Base-by-base conservation (phyloP, 306 rosid genomes). In the Crotalaria pallida region DNA sequence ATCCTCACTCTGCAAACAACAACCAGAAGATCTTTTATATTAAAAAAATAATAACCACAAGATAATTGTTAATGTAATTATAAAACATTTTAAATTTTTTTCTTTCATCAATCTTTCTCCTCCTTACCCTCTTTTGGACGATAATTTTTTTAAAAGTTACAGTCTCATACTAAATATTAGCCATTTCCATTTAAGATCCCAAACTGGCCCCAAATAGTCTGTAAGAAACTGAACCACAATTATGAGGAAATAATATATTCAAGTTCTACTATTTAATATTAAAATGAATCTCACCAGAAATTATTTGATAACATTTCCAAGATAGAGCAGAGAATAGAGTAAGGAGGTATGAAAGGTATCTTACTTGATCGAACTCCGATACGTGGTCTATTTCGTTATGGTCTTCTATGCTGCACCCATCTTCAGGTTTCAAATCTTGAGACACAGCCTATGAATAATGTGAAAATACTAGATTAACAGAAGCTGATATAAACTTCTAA, bases 401-500 rank as follows among this genome's bases (percentile, higher is more conserved):
- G 31, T 79, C 84, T 61, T 86, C 79, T 18, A 69, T 22, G 71
- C 66, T 62, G 80, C 61, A 31, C 49, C 67, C 34, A 58, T 76
- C 78, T 52, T 82, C 83, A 77, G 68, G 59, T 53, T 79, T 83
- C 77, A 53, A 55, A 82, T 82, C 82, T 62, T 79, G 74, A 59
- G 87, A 77, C 81, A 79, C 38, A 79, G 78, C 91, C 96, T 91
- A 81, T 15, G 44, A 72, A 23, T 59, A 65, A 50, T 21, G 45
- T 58, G 57, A 70, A 79, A 65, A 11, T 17, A 40, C 26, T 23
- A 59, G 44, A 59, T 66, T 23, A 36, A 59, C 47, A 50, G 33
- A 58, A 52, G 12, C 24, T 62, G 22, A 49, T 43, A 55, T 7
- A 55, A n/a, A n/a, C n/a, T n/a, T n/a, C n/a, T n/a, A n/a, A 26